Base-by-base conservation (phyloP, 225 moss, liverwort and hornwort genomes). In the Physcomitrium patens region DNA sequence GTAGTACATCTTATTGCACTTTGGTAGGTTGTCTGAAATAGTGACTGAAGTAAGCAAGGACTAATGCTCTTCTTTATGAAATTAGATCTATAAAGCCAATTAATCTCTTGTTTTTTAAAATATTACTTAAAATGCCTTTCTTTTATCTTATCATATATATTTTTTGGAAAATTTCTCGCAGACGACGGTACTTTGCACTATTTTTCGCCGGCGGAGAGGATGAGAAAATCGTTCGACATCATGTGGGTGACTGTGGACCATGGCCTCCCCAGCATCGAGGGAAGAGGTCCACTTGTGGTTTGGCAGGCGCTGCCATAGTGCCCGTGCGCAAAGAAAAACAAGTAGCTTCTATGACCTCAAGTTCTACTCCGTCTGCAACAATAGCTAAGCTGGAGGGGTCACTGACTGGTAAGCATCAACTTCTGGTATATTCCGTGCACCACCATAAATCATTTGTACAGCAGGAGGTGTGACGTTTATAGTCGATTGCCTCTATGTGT, bases 181-280 rank as follows among this genome's bases (percentile, higher is more conserved):
- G 78, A 72, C 60, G 71, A 17, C 49, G 78, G 56, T 78, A 72
- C 9, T 71, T 71, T 26, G 54, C 60, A 41, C 65, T 78, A 41
- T 78, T 78, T 43, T 78, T 78, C 48, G 63, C 78, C 16, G 72
- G 72, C 7, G 71, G 63, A 13, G 78, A 78, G 45, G 78, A 78
- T n/a, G 78, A 78, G 53, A 46, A 78, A 16, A 43, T 65, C 16
- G 78, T 71, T 55, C 54, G 65, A 16, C 70, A 72, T 19, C 61
- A 72, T 50, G 53, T 78, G 18, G 72, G 64, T 15, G 72, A 78
- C 17, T 53, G 50, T 31, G 63, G 45, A 3, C 51, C 78, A 18
- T 78, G 71, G 71, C 78, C 72, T 7, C 53, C 71, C 13, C 63
- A 63, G 12, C 72, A 65, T 52, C 71, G 72, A 44, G 78, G 63